A percentile compares a stretch with the other conserved stretches of the same genome.
Conservation (phyloP, 257 asterid genomes). For the Paraleonurus japonicus region DNA sequence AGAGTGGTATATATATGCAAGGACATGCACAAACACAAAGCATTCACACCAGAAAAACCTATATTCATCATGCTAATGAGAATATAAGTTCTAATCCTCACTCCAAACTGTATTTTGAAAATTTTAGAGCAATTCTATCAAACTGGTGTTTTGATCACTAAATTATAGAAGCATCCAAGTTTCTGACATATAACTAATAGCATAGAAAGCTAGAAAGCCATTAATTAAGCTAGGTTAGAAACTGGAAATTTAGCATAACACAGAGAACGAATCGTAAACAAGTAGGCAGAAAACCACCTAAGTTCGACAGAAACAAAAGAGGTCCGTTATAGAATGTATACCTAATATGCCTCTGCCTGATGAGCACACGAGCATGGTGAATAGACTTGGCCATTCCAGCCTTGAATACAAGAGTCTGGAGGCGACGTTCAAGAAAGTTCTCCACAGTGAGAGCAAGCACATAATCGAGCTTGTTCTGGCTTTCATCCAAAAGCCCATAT, state of each 20-base stretch:
- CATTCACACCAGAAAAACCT: not conserved
- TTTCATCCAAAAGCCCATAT: conserved; percentile 39
- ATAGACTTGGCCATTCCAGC: conserved; percentile 50
- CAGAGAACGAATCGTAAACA: not conserved
- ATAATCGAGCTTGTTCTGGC: conserved; percentile 49
- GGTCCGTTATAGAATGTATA: conserved; percentile 3
- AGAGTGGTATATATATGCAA: not conserved
- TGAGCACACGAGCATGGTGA: conserved; percentile 51
- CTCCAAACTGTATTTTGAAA: not conserved
- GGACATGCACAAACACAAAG: not conserved
- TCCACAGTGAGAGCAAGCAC: conserved; percentile 47
- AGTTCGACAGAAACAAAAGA: not conserved
- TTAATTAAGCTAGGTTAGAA: not conserved
- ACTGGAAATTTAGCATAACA: not conserved
- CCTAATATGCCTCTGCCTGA: conserved; percentile 53
- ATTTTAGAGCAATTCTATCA: not conserved
- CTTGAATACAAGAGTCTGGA: conserved; percentile 47
- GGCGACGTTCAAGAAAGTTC: conserved; percentile 49
- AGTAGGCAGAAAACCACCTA: not conserved
- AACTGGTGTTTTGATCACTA: not conserved
- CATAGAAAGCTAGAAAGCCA: not conserved
- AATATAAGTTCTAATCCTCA: not conserved
- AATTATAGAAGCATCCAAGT: not conserved
- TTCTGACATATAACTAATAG: not conserved
- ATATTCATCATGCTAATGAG: not conserved